These are phyloP conservation scores for Aspergillus steynii DNA, from an alignment of 495 filamentous ascomycete species.

Conservation along the genomic window DNA sequence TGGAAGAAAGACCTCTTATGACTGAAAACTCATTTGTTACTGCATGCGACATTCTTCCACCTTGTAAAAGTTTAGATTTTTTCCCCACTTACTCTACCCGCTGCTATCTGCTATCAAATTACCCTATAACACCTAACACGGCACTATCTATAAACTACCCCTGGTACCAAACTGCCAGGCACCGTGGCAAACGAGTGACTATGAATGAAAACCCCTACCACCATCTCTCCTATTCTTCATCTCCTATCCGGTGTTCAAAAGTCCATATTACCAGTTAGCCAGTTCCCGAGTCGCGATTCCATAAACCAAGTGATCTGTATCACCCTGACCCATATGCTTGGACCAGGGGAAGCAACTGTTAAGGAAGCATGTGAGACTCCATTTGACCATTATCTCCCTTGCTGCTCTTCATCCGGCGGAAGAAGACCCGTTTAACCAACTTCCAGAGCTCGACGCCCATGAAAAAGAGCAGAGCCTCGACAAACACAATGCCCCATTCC, in stretches of 20 bases:
- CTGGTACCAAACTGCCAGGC: background rate
- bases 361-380: slow-evolving; percentile 8
- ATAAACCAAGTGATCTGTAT: slow-evolving; percentile 12
- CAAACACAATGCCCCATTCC: slow-evolving; percentile 64
- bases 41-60: too few species aligned
- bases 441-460: slow-evolving; percentile 64
- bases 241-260: background rate
- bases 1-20: too few species aligned
- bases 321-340: slow-evolving; percentile 1
- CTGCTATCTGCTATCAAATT: background rate
- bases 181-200: background rate
- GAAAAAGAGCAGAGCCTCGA: slow-evolving; percentile 58
- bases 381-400: slow-evolving; percentile 4
- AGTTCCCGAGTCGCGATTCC: slow-evolving; percentile 3
- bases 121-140: background rate
- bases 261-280: slow-evolving; percentile 9
- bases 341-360: slow-evolving; percentile 28
- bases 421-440: slow-evolving; percentile 53
- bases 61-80: too few species aligned
- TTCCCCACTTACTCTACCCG: too few species aligned
- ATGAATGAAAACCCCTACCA: background rate
- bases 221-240: background rate
- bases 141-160: background rate
- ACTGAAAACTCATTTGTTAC: too few species aligned
- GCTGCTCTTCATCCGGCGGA: slow-evolving; percentile 23